Evolutionary conservation across 768 basidiomycete genomes (phyloP), one percentile per base, ranked within the genome.

Genomic region (Russula sp.): DNA sequence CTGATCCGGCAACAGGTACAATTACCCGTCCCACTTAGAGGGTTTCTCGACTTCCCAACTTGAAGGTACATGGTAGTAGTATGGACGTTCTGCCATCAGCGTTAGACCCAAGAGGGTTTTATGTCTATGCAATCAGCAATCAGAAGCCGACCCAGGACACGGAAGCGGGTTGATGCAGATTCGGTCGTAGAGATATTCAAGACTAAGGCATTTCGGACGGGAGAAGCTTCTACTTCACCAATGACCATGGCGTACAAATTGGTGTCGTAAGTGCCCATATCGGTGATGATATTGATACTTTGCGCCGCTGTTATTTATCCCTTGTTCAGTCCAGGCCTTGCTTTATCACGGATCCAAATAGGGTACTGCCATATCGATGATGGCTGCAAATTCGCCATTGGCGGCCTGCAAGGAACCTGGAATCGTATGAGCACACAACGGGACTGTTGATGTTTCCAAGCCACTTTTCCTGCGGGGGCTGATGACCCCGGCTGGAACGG

Each of bases 111-210:
- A 72, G 76, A 11, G 72, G 78, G 51, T 77, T 88, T 9, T 87
- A 80, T 64, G 75, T 89, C 16, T 89, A 88, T 68, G 75, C 87
- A n/a, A 76, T 90, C 66, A 90, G 89, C 70, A 87, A 90, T 70
- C 82, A 85, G 35, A 75, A 74, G 20, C 87, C 87, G 0, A 59
- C 76, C 2, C 72, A 71, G 16, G 75, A 72, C 11, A 70, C 75
- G 81, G 1, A 67, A 61, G 7, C 66, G 70, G 16, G 77, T 80
- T 5, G 89, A 88, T 18, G 86, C 88, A 1, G 84, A 90, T 70
- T 88, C 87, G 1, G 80, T 77, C 57, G 74, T 91, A 31, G 89
- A 91, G 70, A 77, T 91, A 22, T 89, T 90, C 71, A 80, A 78
- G 68, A 85, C 83, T 1, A 72, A 65, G 88, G 88, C 34, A 79